Conservation (phyloP, 108 stramenopile species). For the Cyclostephanos invisitatus region DNA sequence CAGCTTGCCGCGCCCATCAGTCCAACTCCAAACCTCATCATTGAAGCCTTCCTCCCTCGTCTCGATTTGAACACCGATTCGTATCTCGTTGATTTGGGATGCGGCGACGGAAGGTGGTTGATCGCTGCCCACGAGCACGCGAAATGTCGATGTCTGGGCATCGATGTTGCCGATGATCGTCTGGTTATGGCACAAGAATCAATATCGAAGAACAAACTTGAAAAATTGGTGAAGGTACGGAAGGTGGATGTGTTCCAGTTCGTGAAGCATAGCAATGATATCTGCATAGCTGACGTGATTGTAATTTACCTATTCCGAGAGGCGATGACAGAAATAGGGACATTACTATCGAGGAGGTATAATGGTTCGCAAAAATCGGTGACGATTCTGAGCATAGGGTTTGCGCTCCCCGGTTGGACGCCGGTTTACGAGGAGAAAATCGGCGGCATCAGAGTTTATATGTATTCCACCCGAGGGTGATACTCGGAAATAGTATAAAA, state of each 20-base stretch:
- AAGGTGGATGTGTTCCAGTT: slow-evolving; percentile 43
- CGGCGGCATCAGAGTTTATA: slow-evolving; percentile 28
- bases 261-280: slow-evolving; percentile 15
- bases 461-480: slow-evolving; percentile 17
- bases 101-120: slow-evolving; percentile 58
- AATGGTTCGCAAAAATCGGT: background rate
- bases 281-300: slow-evolving; percentile 39
- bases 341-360: slow-evolving; percentile 18
- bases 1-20: slow-evolving; percentile 45
- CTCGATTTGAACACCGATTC: slow-evolving; percentile 31
- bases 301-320: slow-evolving; percentile 51
- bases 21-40: slow-evolving; percentile 38
- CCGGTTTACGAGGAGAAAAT: slow-evolving; percentile 21
- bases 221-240: slow-evolving; percentile 22
- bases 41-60: slow-evolving; percentile 41
- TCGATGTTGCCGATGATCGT: slow-evolving; percentile 43
- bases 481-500: background rate
- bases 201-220: slow-evolving; percentile 21
- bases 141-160: slow-evolving; percentile 48
- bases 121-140: slow-evolving; percentile 37
- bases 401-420: slow-evolving; percentile 37
- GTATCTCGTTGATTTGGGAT: slow-evolving; percentile 49
- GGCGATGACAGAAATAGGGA: slow-evolving; percentile 35
- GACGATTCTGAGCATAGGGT: slow-evolving; percentile 39
- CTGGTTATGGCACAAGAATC: slow-evolving; percentile 22